Percentiles rank a stretch among this genome's conserved stretches.
These are phyloP conservation scores for Rasamsonia emersonii DNA, from an alignment of 2,329 filamentous ascomycete genomes.

Conservation along the genomic window DNA sequence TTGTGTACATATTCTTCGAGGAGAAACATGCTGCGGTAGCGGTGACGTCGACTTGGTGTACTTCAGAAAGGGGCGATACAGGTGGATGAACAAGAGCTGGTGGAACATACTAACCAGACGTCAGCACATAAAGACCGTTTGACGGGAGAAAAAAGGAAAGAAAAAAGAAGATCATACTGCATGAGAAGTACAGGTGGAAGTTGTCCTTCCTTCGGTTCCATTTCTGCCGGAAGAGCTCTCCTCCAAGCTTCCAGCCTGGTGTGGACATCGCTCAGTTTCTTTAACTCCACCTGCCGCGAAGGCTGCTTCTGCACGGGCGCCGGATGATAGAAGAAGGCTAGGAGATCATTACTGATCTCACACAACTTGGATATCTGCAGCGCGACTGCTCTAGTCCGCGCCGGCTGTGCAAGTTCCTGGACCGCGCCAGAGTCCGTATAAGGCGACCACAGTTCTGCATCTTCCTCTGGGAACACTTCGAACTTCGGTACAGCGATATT, in stretches of 20 bases:
- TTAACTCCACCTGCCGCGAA: constrained; percentile 75
- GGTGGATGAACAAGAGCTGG: constrained; percentile 87
- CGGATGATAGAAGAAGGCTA: constrained; percentile 87
- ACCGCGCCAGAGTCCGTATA: constrained; percentile 79
- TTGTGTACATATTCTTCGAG: constrained; percentile 81
- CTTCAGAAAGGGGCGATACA: constrained; percentile 91
- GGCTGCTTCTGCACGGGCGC: constrained; percentile 50
- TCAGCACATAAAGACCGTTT: constrained; percentile 11
- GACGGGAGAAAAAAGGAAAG: constrained; percentile 14
- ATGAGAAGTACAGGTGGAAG: constrained; percentile 72
- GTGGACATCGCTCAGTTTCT: constrained; percentile 86
- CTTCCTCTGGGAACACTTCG: constrained; percentile 84
- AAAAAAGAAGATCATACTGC: constrained; percentile 58
- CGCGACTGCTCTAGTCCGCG: constrained; percentile 71
- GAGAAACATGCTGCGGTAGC: constrained; percentile 77
- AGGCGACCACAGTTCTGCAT: constrained; percentile 75
- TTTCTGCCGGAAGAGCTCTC: constrained; percentile 69
- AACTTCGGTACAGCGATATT: constrained; percentile 80
- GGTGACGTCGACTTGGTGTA: constrained; percentile 76
- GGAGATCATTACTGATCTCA: constrained; percentile 86
- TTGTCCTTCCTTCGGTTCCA: constrained; percentile 83
- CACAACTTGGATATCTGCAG: constrained; percentile 75
- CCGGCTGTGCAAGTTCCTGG: constrained; percentile 64
- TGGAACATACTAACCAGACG: constrained; percentile 74
- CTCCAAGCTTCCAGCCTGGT: constrained; percentile 85